Evolutionary conservation across 768 basidiomycete species (phyloP).

Genomic region (Porpolomopsis calyptriformis): DNA sequence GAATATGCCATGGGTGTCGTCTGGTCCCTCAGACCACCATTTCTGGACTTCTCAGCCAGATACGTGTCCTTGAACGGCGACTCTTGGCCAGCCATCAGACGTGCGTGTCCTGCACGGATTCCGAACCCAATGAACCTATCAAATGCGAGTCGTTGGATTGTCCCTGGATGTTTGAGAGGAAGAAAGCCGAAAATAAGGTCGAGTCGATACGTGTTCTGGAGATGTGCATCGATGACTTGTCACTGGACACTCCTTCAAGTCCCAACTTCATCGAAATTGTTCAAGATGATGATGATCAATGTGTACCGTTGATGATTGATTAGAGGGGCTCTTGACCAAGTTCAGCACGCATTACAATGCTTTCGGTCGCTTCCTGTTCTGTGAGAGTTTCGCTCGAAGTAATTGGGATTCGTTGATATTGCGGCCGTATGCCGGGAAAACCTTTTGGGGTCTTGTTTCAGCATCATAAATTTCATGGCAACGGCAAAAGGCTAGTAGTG

Average conservation of each 20-base stretch:
- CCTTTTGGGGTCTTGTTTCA: too few species aligned
- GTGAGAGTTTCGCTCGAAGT: too few species aligned
- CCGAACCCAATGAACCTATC: slow-evolving; percentile 45
- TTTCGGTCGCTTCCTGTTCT: too few species aligned
- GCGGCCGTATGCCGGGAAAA: too few species aligned
- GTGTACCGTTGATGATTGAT: neutral
- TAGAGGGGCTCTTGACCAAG: too few species aligned
- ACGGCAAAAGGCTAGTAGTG: too few species aligned
- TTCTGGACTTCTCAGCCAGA: slow-evolving; percentile 42
- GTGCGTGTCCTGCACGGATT: slow-evolving; percentile 61
- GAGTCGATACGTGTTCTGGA: slow-evolving; percentile 15
- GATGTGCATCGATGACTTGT: neutral
- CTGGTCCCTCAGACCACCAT: slow-evolving; percentile 42
- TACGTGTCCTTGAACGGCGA: slow-evolving; percentile 44
- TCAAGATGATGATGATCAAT: neutral
- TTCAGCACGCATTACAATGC: too few species aligned
- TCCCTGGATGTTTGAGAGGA: slow-evolving; percentile 67
- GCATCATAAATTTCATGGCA: too few species aligned
- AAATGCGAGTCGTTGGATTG: slow-evolving; percentile 83
- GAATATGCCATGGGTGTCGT: slow-evolving; percentile 57
- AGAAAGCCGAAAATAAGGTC: slow-evolving; percentile 39
- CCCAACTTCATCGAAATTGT: neutral
- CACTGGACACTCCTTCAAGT: neutral
- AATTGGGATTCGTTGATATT: too few species aligned
- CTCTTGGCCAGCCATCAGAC: slow-evolving; percentile 50